These are phyloP conservation scores for Madurella fahalii DNA, from an alignment of 2,329 filamentous ascomycete species.

Conservation along the genomic window DNA sequence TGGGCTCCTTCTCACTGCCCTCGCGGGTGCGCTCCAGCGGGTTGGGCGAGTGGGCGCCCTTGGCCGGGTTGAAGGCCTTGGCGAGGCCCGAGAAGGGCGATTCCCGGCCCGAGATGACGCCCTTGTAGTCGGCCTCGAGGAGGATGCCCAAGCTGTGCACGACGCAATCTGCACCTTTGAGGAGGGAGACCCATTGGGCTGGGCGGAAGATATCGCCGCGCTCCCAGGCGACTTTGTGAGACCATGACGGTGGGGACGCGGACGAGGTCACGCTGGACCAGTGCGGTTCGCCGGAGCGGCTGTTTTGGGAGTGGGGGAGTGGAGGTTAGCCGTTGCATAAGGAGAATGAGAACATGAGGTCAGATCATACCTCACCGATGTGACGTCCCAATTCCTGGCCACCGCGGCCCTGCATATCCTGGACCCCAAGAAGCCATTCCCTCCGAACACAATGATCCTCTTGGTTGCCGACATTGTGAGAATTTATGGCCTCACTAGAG, in stretches of 20 bases:
- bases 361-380: constrained; percentile 71
- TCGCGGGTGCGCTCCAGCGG: constrained; percentile 60
- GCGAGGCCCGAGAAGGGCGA: constrained; percentile 74
- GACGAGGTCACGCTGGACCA: constrained; percentile 79
- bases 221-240: constrained; percentile 78
- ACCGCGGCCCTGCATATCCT: constrained; percentile 90
- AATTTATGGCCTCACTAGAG: not conserved
- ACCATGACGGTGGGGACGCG: constrained; percentile 70
- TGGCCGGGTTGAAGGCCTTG: constrained; percentile 69
- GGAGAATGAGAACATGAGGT: not conserved
- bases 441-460: constrained; percentile 85
- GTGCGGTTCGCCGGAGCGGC: constrained; percentile 82
- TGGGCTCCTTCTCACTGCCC: constrained; percentile 38
- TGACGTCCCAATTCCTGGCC: constrained; percentile 83
- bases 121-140: constrained; percentile 97
- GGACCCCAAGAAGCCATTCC: constrained; percentile 84
- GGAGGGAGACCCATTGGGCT: constrained; percentile 68
- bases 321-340: not conserved
- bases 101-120: constrained; percentile 77
- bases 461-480: constrained; percentile 58
- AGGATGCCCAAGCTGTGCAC: constrained; percentile 96
- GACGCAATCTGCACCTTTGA: constrained; percentile 75
- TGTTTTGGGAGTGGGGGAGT: constrained; percentile 34
- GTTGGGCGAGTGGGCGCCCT: constrained; percentile 58
- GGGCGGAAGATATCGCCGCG: constrained; percentile 84